phyloP scores from a whole-genome alignment of 108 stramenopile genomes.

The Cyclotella cryptica region DNA sequence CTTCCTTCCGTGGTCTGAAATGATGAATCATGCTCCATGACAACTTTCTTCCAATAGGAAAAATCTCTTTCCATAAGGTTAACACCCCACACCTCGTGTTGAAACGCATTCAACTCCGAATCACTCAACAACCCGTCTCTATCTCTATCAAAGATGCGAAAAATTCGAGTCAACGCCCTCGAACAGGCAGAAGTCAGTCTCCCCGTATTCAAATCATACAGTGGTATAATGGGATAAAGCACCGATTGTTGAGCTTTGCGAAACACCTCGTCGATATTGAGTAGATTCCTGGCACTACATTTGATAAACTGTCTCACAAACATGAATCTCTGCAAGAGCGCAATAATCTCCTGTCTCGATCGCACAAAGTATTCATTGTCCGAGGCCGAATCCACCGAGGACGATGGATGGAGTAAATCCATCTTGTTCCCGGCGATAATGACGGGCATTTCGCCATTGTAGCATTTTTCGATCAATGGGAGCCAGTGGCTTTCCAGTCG shows the following conservation, averaged over 20 bases:
- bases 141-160: slow-evolving; percentile 79
- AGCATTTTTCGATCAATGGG: slow-evolving; percentile 80
- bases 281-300: slow-evolving; percentile 81
- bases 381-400: slow-evolving; percentile 17
- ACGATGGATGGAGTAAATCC: slow-evolving; percentile 61
- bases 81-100: slow-evolving; percentile 68
- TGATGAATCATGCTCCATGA: slow-evolving; percentile 24
- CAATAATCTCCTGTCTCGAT: slow-evolving; percentile 79
- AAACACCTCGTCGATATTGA: slow-evolving; percentile 82
- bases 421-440: slow-evolving; percentile 88
- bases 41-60: slow-evolving; percentile 80
- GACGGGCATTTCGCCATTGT: slow-evolving; percentile 79
- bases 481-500: slow-evolving; percentile 86
- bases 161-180: slow-evolving; percentile 77
- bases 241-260: slow-evolving; percentile 81
- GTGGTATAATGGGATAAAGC: slow-evolving; percentile 69
- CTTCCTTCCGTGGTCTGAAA: neutral
- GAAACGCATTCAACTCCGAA: slow-evolving; percentile 76
- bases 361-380: slow-evolving; percentile 54
- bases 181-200: slow-evolving; percentile 62
- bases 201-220: slow-evolving; percentile 77
- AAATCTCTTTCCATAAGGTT: slow-evolving; percentile 71
- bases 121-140: slow-evolving; percentile 79
- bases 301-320: slow-evolving; percentile 89
- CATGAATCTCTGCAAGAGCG: slow-evolving; percentile 77